phyloP scores from a whole-genome alignment of 257 asterid species.

The Agastache rugosa region DNA sequence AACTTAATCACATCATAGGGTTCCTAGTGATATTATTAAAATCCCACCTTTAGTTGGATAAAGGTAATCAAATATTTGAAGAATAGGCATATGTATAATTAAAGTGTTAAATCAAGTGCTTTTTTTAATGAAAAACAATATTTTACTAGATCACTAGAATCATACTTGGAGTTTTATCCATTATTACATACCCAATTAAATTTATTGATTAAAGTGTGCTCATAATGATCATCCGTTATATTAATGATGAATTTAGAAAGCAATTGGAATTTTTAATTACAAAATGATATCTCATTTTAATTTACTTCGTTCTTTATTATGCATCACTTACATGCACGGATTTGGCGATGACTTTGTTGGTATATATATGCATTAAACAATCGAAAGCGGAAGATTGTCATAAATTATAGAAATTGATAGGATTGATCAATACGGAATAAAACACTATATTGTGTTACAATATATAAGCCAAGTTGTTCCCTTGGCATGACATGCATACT shows the following conservation, averaged over 20 bases:
- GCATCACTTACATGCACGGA: slow-evolving; percentile 12
- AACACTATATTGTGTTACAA: not conserved
- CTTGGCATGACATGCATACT: no score
- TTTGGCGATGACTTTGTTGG: not conserved
- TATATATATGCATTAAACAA: not conserved
- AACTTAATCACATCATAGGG: slow-evolving; percentile 42
- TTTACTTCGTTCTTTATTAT: not conserved
- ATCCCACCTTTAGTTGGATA: slow-evolving; percentile 31
- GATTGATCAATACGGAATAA: not conserved
- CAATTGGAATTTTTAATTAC: not conserved
- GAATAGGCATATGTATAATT: slow-evolving; percentile 37
- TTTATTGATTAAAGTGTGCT: slow-evolving; percentile 16
- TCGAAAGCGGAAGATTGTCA: not conserved
- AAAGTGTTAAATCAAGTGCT: slow-evolving; percentile 35
- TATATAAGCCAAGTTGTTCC: not conserved
- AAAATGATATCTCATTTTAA: not conserved
- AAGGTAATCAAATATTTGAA: slow-evolving; percentile 31
- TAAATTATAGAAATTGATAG: not conserved
- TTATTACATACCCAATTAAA: slow-evolving; percentile 22
- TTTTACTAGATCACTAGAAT: slow-evolving; percentile 40
- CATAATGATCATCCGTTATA: not conserved
- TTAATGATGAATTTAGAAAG: slow-evolving; percentile 28
- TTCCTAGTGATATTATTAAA: slow-evolving; percentile 37
- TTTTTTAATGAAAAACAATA: slow-evolving; percentile 31
- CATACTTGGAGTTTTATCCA: slow-evolving; percentile 27